phyloP scores from a whole-genome alignment of 2,329 filamentous ascomycete species.

The Epicoccum nigrum region DNA sequence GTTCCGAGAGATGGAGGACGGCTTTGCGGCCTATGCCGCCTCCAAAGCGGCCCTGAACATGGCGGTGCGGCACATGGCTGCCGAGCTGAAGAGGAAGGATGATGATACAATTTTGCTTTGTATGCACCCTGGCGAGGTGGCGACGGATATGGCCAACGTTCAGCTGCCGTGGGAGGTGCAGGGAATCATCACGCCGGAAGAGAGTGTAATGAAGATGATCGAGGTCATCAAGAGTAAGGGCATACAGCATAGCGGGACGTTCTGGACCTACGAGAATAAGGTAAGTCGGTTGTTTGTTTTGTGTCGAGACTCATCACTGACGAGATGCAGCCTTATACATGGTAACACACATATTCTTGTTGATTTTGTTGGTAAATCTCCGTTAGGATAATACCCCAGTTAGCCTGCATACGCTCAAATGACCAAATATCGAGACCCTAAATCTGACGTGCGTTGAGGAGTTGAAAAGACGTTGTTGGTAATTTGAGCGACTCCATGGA shows the following conservation, averaged over 20 bases:
- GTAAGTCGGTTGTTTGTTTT: conserved; percentile 38
- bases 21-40: conserved; percentile 63
- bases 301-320: conserved; percentile 9
- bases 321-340: conserved; percentile 34
- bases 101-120: conserved; percentile 59
- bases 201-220: conserved; percentile 59
- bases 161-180: conserved; percentile 59
- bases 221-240: conserved; percentile 58
- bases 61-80: conserved; percentile 61
- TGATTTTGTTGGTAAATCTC: conserved; percentile 6
- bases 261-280: conserved; percentile 63
- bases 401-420: conserved; percentile 20
- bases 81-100: conserved; percentile 59
- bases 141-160: conserved; percentile 62
- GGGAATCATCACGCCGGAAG: conserved; percentile 57
- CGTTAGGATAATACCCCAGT: conserved; percentile 19
- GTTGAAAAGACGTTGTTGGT: not conserved
- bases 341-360: conserved; percentile 27
- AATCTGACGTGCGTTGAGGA: conserved; percentile 3
- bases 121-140: conserved; percentile 64
- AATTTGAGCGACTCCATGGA: too few relatives aligned
- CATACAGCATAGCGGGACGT: conserved; percentile 58
- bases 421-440: too few relatives aligned
- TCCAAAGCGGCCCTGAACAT: conserved; percentile 65
- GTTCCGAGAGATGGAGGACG: conserved; percentile 63